phyloP scores from a whole-genome alignment of 495 filamentous ascomycete genomes.

The Tuber indicum region DNA sequence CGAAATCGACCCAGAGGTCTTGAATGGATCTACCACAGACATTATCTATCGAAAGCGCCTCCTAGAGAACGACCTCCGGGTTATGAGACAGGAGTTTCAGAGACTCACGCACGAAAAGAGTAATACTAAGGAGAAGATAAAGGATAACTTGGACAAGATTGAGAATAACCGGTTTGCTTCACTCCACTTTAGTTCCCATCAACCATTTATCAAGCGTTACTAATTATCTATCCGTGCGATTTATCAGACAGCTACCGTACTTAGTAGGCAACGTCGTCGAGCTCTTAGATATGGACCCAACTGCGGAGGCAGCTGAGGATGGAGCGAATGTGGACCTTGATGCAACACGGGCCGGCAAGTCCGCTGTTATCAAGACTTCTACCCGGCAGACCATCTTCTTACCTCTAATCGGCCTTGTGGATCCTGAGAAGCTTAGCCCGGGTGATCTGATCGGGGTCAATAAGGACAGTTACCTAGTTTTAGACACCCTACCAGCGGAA shows the following conservation, averaged over 20 bases:
- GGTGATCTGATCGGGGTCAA: constrained; percentile 97
- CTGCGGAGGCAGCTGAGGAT: constrained; percentile 90
- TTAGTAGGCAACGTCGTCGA: constrained; percentile 98
- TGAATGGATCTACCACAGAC: constrained; percentile 83
- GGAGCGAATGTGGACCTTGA: constrained; percentile 98
- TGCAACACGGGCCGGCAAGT: constrained; percentile 93
- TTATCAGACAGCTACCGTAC: constrained; percentile 82
- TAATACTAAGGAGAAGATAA: constrained; percentile 95
- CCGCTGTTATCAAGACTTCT: constrained; percentile 99
- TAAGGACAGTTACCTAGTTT: constrained; percentile 98
- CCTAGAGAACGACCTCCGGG: constrained; percentile 92
- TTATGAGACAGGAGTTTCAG: constrained; percentile 97
- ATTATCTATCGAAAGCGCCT: constrained; percentile 79
- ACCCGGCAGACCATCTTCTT: constrained; percentile 98
- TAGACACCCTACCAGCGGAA: constrained; percentile 96
- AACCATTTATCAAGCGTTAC: constrained; percentile 2
- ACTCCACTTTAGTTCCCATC: constrained; percentile 15
- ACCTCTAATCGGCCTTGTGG: constrained; percentile 93
- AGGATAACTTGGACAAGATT: constrained; percentile 97
- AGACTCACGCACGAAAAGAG: constrained; percentile 90
- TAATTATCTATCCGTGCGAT: constrained; percentile 6
- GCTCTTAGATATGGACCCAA: constrained; percentile 90
- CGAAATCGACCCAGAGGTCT: constrained; percentile 80
- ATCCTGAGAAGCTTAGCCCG: constrained; percentile 85
- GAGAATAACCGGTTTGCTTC: constrained; percentile 84